Percentiles rank a stretch among this genome's conserved stretches.
Conservation (phyloP, 129 eudicot species). For the Flaveria bidentis region DNA sequence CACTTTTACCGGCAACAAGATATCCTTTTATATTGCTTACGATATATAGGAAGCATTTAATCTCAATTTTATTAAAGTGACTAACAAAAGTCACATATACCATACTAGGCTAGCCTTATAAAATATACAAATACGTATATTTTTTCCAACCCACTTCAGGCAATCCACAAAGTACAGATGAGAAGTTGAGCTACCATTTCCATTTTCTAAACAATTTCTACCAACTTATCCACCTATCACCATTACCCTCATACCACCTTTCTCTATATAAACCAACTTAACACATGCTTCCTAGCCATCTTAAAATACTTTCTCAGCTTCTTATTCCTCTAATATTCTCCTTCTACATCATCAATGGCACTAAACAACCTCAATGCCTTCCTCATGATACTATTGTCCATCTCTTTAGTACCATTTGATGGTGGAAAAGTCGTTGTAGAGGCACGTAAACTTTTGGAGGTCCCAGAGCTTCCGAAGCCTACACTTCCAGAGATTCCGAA, state of each 20-base stretch:
- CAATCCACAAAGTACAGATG: background rate
- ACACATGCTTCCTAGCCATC: background rate
- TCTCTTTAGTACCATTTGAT: slow-evolving; percentile 17
- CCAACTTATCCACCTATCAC: slow-evolving; percentile 1
- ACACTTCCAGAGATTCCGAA: slow-evolving; percentile 15
- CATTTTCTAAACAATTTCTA: background rate
- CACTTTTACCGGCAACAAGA: background rate
- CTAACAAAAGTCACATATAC: background rate
- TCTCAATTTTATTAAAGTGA: too few relatives aligned
- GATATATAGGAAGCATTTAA: too few relatives aligned
- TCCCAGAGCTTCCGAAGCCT: slow-evolving; percentile 23
- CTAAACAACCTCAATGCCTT: background rate
- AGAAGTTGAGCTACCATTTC: slow-evolving; percentile 25
- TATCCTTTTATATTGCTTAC: too few relatives aligned
- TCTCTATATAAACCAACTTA: background rate
- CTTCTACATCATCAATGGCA: slow-evolving; percentile 22
- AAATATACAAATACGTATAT: background rate
- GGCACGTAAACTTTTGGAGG: slow-evolving; percentile 37
- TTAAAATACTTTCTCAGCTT: background rate
- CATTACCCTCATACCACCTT: background rate
- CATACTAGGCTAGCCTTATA: background rate
- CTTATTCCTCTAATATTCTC: background rate
- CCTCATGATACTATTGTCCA: slow-evolving; percentile 14
- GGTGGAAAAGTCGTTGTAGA: background rate
- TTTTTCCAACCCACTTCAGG: background rate